phyloP scores from a whole-genome alignment of 805 yeast species.

The Ogataea trehalophila region DNA sequence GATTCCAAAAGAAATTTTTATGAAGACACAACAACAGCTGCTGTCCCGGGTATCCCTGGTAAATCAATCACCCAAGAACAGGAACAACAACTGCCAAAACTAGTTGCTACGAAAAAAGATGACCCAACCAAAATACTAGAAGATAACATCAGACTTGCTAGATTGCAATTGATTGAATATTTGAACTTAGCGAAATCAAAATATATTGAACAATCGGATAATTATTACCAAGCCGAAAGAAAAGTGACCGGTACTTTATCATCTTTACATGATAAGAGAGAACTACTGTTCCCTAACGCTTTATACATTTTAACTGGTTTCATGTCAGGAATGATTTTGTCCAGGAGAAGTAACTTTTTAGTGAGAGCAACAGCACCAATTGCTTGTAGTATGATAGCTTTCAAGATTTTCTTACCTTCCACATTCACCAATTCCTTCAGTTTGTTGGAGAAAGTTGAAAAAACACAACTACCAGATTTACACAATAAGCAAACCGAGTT shows the following conservation, averaged over 20 bases:
- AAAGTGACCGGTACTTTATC: conserved; percentile 59
- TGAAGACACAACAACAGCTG: conserved; percentile 9
- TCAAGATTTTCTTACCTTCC: conserved; percentile 65
- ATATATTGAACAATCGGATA: conserved; percentile 43
- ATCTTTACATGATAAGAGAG: conserved; percentile 56
- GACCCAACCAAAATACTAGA: conserved; percentile 36
- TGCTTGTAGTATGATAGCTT: conserved; percentile 56
- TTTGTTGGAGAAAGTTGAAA: conserved; percentile 58
- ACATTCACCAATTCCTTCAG: conserved; percentile 60
- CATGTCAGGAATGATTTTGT: conserved; percentile 65
- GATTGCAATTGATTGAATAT: conserved; percentile 37
- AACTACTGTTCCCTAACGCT: conserved; percentile 67
- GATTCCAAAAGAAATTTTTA: conserved; percentile 29
- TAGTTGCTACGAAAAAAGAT: conserved; percentile 9
- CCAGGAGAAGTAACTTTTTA: conserved; percentile 60
- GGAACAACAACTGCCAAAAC: conserved; percentile 16
- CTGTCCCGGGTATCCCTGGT: conserved; percentile 21
- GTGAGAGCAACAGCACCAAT: conserved; percentile 55
- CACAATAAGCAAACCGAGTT: conserved; percentile 57
- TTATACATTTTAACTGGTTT: conserved; percentile 65
- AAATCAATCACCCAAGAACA: conserved; percentile 5
- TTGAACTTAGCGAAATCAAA: conserved; percentile 33
- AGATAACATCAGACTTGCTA: conserved; percentile 39
- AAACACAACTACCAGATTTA: conserved; percentile 53
- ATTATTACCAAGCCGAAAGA: conserved; percentile 57